Conservation (phyloP, 257 asterid genomes). For the Mitragyna speciosa region DNA sequence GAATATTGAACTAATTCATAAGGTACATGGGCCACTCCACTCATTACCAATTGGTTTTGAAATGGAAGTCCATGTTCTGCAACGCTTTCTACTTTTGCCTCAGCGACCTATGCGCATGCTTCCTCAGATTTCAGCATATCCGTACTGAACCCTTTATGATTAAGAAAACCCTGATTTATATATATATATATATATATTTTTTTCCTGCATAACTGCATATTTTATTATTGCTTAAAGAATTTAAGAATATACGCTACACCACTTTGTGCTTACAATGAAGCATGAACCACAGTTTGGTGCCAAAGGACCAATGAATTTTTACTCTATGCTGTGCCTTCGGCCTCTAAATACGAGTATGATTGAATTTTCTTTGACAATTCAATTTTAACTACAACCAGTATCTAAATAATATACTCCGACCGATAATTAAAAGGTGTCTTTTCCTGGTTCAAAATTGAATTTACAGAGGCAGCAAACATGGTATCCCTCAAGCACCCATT, state of each 20-base stretch:
- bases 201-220: no score
- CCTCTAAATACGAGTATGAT: background rate
- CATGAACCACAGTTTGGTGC: background rate
- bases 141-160: background rate
- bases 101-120: background rate
- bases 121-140: no score
- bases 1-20: no score
- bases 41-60: no score
- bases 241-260: background rate
- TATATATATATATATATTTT: no score
- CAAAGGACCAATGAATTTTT: background rate
- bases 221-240: no score
- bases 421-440: background rate
- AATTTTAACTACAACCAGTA: background rate
- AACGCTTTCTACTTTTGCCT: no score
- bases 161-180: background rate
- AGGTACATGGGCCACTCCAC: no score
- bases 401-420: background rate
- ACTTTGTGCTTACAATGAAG: no score
- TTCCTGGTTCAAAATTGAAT: background rate
- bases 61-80: no score
- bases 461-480: background rate
- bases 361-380: background rate
- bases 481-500: no score
- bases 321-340: background rate